Conservation (phyloP, 2,329 filamentous ascomycete species). For the Myriangium duriaei region DNA sequence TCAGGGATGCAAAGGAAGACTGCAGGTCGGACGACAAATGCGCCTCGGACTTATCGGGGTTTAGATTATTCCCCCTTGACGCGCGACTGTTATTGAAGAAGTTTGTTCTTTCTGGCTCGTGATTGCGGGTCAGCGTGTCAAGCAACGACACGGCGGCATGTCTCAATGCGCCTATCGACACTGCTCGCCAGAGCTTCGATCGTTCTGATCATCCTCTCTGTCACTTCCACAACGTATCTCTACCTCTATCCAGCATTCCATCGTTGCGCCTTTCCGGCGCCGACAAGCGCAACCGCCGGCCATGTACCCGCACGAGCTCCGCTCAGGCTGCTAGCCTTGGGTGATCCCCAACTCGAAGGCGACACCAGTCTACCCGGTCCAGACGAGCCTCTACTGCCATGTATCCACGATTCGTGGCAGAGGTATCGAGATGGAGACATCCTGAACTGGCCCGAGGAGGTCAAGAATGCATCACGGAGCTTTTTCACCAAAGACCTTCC, state of each 20-base stretch:
- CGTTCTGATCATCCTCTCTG: constrained; percentile 50
- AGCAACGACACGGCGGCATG: too few species aligned
- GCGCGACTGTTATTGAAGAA: too few species aligned
- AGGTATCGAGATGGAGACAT: constrained; percentile 14
- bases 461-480: constrained; percentile 11
- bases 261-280: constrained; percentile 62
- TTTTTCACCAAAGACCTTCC: constrained; percentile 47
- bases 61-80: too few species aligned
- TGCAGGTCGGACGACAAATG: too few species aligned
- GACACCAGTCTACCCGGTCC: constrained; percentile 63
- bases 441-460: constrained; percentile 17
- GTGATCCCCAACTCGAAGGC: constrained; percentile 87
- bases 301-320: constrained; percentile 41
- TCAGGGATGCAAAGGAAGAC: too few species aligned
- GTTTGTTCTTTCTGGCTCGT: too few species aligned
- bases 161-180: constrained; percentile 38
- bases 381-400: constrained; percentile 31
- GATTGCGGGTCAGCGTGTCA: too few species aligned
- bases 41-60: too few species aligned
- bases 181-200: constrained; percentile 34
- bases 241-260: constrained; percentile 79
- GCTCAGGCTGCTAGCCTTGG: constrained; percentile 76
- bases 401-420: background rate
- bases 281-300: constrained; percentile 14
- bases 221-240: constrained; percentile 62